These are phyloP conservation scores for Tylopilus felleus DNA, from an alignment of 768 basidiomycete species.

Conservation along the genomic window DNA sequence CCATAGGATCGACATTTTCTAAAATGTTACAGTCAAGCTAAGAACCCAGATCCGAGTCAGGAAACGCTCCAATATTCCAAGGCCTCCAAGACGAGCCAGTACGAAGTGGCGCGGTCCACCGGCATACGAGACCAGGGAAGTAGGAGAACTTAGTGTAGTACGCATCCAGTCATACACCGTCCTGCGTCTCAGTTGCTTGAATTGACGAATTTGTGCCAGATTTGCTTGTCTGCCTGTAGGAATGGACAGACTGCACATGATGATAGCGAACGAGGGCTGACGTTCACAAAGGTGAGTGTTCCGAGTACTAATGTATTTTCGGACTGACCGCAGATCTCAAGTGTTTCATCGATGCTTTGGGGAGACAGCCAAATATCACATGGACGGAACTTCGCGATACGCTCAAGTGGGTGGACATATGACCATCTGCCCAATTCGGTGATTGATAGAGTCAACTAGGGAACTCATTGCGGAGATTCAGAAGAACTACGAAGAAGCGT, in stretches of 20 bases:
- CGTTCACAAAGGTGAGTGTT: conserved; percentile 25
- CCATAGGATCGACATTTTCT: neutral
- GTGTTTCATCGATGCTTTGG: conserved; percentile 21
- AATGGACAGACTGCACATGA: conserved; percentile 26
- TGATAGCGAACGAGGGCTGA: conserved; percentile 13
- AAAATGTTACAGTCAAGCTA: conserved; percentile 4
- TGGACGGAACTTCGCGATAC: conserved; percentile 20
- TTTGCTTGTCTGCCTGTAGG: conserved; percentile 28
- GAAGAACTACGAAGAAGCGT: conserved; percentile 8
- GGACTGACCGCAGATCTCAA: neutral
- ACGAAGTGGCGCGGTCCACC: conserved; percentile 4
- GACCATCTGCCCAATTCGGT: neutral
- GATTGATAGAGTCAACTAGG: conserved; percentile 3
- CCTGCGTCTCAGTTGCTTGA: neutral
- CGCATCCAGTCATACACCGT: neutral
- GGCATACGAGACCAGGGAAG: neutral
- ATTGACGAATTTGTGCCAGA: conserved; percentile 1
- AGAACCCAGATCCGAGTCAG: neutral
- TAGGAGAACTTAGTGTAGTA: conserved; percentile 22
- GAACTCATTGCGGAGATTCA: conserved; percentile 14
- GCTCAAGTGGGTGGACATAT: conserved; percentile 12
- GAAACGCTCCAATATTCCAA: neutral
- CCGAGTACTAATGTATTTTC: neutral
- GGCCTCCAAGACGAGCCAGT: conserved; percentile 8
- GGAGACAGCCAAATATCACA: conserved; percentile 7